Percentiles rank a stretch among this genome's conserved stretches.
These are phyloP conservation scores for Berkeleyomyces basicola DNA, from an alignment of 2,329 filamentous ascomycete genomes.

Conservation along the genomic window DNA sequence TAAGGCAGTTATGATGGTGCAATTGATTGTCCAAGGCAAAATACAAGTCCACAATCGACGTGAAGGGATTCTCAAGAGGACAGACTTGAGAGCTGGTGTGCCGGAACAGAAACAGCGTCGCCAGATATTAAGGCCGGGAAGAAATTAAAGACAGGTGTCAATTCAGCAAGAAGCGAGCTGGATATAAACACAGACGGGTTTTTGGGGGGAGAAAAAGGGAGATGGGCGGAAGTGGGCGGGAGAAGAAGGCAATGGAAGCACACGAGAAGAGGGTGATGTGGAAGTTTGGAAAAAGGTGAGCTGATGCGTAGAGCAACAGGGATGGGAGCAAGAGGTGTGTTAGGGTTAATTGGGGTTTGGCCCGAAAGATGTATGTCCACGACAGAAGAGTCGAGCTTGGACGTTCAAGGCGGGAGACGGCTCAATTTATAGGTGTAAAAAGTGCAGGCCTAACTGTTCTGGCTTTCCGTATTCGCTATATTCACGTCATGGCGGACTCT, in stretches of 20 bases:
- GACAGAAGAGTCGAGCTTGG: too few species aligned
- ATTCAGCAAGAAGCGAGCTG: constrained; percentile 3
- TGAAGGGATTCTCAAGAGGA: not conserved
- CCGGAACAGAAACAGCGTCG: not conserved
- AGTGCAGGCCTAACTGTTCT: too few species aligned
- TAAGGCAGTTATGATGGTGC: not conserved
- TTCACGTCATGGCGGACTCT: too few species aligned
- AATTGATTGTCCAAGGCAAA: not conserved
- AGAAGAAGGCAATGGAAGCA: constrained; percentile 1
- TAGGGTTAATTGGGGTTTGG: not conserved
- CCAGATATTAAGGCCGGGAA: not conserved
- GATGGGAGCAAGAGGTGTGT: not conserved
- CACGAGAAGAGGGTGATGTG: constrained; percentile 15
- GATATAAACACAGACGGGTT: not conserved
- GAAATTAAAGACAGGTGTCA: constrained; percentile 1
- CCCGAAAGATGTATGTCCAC: not conserved
- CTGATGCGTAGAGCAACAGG: not conserved
- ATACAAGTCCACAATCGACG: not conserved
- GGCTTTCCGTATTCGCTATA: too few species aligned
- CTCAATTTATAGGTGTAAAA: too few species aligned
- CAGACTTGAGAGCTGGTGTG: not conserved
- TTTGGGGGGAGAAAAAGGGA: constrained; percentile 2
- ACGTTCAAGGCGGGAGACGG: too few species aligned
- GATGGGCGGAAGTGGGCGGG: not conserved
- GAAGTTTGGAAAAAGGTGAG: constrained; percentile 6